These are phyloP conservation scores for Sanguinoderma infundibulare DNA, from an alignment of 1,284 basidiomycete genomes.

Conservation along the genomic window DNA sequence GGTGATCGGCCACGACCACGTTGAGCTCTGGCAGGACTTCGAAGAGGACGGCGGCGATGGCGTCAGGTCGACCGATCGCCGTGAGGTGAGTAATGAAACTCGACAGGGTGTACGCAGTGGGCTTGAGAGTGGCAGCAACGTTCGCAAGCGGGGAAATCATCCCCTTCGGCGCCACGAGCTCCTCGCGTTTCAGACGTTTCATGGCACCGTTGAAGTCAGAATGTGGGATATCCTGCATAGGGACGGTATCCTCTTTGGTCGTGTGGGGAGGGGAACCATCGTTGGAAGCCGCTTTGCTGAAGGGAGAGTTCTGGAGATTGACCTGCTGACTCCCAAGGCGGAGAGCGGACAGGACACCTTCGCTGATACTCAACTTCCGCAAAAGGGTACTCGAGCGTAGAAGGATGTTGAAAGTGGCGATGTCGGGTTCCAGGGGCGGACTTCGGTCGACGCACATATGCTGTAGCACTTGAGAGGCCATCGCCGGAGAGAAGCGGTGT, in stretches of 20 bases:
- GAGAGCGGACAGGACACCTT: constrained; percentile 33
- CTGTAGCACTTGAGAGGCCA: constrained; percentile 52
- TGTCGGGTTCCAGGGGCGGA: constrained; percentile 47
- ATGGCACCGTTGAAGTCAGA: constrained; percentile 8
- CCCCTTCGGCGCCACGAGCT: constrained; percentile 22
- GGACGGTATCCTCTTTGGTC: not conserved
- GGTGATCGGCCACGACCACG: constrained; percentile 42
- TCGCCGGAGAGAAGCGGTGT: constrained; percentile 53
- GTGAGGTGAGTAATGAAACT: constrained; percentile 57
- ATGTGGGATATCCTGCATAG: not conserved
- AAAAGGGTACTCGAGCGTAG: constrained; percentile 58
- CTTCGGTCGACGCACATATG: constrained; percentile 55
- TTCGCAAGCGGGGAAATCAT: constrained; percentile 16
- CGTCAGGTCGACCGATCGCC: constrained; percentile 50
- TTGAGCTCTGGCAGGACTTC: constrained; percentile 58
- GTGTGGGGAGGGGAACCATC: not conserved
- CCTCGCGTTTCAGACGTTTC: constrained; percentile 11
- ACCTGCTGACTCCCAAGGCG: not conserved
- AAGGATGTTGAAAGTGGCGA: constrained; percentile 60
- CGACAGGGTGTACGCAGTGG: constrained; percentile 51
- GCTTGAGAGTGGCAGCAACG: not conserved
- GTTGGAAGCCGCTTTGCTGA: not conserved
- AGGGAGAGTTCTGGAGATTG: constrained; percentile 3
- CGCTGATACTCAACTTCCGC: constrained; percentile 47
- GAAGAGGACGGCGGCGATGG: constrained; percentile 51